Evolutionary conservation across 1,139 yeast genomes (phyloP), one percentile per base, ranked within the genome.

Genomic region (Candida sp.): DNA sequence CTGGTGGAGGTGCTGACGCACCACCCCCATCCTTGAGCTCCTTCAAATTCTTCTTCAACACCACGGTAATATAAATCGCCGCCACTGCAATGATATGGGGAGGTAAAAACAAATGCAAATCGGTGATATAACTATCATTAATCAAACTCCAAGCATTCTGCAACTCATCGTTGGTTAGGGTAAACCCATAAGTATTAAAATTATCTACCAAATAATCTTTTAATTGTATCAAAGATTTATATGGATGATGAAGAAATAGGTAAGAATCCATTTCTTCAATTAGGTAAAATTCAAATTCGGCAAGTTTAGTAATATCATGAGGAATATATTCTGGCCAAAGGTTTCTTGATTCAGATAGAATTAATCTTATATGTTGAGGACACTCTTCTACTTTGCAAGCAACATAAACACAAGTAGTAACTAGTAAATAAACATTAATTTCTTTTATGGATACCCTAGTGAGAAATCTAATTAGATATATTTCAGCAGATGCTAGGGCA

Each of bases 241-340:
- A 93, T 0, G 99, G 98, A 60, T 93, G 98, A 59, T 90, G 93
- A 2, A 91, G 79, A 22, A 91, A 75, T 49, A 93, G 65, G 55
- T 79, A 88, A 51, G 90, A 80, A 46, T 88, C 89, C 68, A 93
- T 74, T 61, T 91, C 98, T 58, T 90, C 97, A 33, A 93, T 84
- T 41, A 93, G 63, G 58, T 93, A 93, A 61, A 93, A 93, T 64
- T 93, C 99, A 66, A 95, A 88, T 59, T 93, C 99, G 0, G 98
- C 97, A n/a, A 93, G 73, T 56, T 87, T 88, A 34, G 96, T 85
- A 21, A 91, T 81, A 60, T 93, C 99, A 45, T 87, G 90, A 0
- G 97, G 95, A 30, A 93, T 84, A 57, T 83, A 89, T 56, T 91
- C 97, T 0, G 98, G 97, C 98, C 99, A 93, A 40, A 89, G 65